These are phyloP conservation scores for Mucor irregularis DNA, from an alignment of 371 early-diverging fungal genomes.

Conservation along the genomic window DNA sequence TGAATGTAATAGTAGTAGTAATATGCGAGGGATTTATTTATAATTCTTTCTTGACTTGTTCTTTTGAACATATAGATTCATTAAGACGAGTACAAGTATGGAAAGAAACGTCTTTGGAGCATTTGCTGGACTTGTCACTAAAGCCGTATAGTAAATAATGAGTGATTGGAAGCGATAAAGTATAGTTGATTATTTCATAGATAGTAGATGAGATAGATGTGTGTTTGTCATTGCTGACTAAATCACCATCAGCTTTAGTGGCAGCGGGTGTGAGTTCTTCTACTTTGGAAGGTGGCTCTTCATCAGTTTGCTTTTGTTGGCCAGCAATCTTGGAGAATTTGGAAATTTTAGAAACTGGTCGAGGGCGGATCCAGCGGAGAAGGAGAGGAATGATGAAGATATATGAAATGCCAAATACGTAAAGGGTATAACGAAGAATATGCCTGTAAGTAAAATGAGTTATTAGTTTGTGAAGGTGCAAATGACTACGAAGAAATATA, in stretches of 20 bases:
- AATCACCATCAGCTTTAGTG: background rate
- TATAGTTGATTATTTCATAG: slow-evolving; percentile 10
- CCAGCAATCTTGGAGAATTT: slow-evolving; percentile 16
- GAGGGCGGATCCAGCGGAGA: slow-evolving; percentile 27
- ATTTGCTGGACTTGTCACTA: too few species aligned
- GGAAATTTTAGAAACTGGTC: slow-evolving; percentile 11
- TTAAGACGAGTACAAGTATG: too few species aligned
- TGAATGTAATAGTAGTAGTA: too few species aligned
- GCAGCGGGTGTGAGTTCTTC: background rate
- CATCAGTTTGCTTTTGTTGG: slow-evolving; percentile 36
- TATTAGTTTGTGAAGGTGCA: background rate
- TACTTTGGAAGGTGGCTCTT: slow-evolving; percentile 20
- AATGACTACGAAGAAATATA: too few species aligned
- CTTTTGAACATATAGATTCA: too few species aligned
- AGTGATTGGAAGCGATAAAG: slow-evolving; percentile 10
- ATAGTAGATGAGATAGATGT: background rate
- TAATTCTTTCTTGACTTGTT: too few species aligned
- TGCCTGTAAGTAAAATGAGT: slow-evolving; percentile 13
- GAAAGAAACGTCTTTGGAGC: too few species aligned
- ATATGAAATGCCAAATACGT: slow-evolving; percentile 28
- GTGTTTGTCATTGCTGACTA: background rate
- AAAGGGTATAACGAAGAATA: slow-evolving; percentile 20
- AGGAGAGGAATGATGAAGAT: slow-evolving; percentile 27
- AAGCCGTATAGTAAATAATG: too few species aligned
- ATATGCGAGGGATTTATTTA: too few species aligned